phyloP scores from a whole-genome alignment of 108 stramenopile genomes.

The Chaetoceros tenuissimus region DNA sequence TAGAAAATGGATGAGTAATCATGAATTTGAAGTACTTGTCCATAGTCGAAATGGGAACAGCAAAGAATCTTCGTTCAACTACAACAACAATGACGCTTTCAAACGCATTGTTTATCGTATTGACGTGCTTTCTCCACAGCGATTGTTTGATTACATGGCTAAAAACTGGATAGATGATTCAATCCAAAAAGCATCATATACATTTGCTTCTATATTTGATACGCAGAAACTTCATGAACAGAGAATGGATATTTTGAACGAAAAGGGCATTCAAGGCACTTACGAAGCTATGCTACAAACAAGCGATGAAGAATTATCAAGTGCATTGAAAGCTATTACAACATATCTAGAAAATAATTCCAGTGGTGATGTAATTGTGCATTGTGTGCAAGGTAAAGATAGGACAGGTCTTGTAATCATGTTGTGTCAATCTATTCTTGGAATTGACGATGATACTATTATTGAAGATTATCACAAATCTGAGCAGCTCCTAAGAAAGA shows the following conservation, averaged over 20 bases:
- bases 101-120: slow-evolving; percentile 17
- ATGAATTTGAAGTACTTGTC: not conserved
- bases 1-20: slow-evolving; percentile 18
- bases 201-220: slow-evolving; percentile 7
- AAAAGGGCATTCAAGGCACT: slow-evolving; percentile 26
- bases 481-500: not conserved
- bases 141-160: slow-evolving; percentile 16
- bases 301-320: slow-evolving; percentile 11
- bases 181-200: not conserved
- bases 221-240: slow-evolving; percentile 11
- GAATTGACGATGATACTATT: slow-evolving; percentile 19
- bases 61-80: not conserved
- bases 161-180: slow-evolving; percentile 15
- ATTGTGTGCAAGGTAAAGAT: slow-evolving; percentile 53
- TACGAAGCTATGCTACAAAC: slow-evolving; percentile 42
- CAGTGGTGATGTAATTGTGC: slow-evolving; percentile 8
- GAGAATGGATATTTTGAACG: slow-evolving; percentile 26
- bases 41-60: not conserved
- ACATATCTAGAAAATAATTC: slow-evolving; percentile 19
- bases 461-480: slow-evolving; percentile 28
- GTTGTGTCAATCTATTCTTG: slow-evolving; percentile 31
- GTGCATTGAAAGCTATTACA: slow-evolving; percentile 21
- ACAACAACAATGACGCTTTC: not conserved
- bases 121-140: slow-evolving; percentile 14
- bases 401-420: slow-evolving; percentile 37